Base-by-base conservation (phyloP, 352 stramenopile species). In the Phytophthora pini region DNA sequence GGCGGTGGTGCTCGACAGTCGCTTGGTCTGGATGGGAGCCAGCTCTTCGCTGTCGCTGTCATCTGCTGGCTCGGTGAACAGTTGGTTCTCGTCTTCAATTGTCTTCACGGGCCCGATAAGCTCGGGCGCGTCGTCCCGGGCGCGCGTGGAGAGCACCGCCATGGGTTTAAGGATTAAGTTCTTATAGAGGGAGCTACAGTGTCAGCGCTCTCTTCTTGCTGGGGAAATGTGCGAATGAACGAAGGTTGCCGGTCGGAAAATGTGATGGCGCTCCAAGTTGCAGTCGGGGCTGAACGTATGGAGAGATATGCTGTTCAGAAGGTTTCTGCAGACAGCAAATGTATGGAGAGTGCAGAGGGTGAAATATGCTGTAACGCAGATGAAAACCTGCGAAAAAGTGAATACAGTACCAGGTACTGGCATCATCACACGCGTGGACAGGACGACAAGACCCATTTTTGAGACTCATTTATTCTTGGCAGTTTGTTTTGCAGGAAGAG, bases 81-180 rank as follows among this genome's bases (percentile, higher is more conserved):
- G 10, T 43, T 69, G 46, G 12, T 63, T 59, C 45, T 72, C 65
- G 44, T 77, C 69, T n/a, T 69, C 52, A 10, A 72, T 64, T 13
- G 47, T 70, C 56, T 78, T 75, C 26, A 79, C 57, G 26, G 57
- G 40, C 41, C 26, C 61, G 39, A 47, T 36, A 27, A 48, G 7
- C 10, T 48, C 45, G 40, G 22, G 20, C 47, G 57, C 55, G 44
- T 71, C 55, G 12, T 65, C 61, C 22, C 51, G 38, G 24, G 51
- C 29, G 22, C 41, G 54, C 44, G 55, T 74, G 5, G 59, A 26
- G 17, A 73, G 56, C 49, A 64, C 46, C 43, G 51, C 61, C 46
- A 68, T 74, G 27, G 24, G 9, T 13, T n/a, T 39, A 10, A 1
- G 17, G 22, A 34, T 41, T 36, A 13, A 4, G 31, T 36, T 36